Evolutionary conservation across 768 basidiomycete genomes (phyloP).

Genomic region (Floccularia luteovirens): DNA sequence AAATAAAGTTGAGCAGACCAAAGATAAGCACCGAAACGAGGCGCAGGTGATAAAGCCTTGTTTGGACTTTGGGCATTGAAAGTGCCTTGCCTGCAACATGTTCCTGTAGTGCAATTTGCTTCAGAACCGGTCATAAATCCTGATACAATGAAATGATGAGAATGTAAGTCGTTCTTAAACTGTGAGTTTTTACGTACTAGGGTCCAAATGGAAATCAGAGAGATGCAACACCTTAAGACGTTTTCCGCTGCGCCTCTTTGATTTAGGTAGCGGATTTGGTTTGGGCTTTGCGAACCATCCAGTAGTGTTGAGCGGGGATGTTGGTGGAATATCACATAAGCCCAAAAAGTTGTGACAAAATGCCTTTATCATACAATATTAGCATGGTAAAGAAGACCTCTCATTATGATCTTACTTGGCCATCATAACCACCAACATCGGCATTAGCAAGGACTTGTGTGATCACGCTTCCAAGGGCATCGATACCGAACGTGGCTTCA

Average conservation of each 20-base stretch:
- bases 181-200: constrained; percentile 32
- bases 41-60: constrained; percentile 45
- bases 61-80: constrained; percentile 45
- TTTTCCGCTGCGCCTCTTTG: constrained; percentile 53
- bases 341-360: constrained; percentile 53
- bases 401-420: constrained; percentile 40
- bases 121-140: constrained; percentile 66
- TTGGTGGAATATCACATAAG: constrained; percentile 48
- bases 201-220: constrained; percentile 75
- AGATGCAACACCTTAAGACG: constrained; percentile 67
- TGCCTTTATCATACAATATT: not conserved
- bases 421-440: constrained; percentile 66
- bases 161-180: not conserved
- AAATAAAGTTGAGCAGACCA: constrained; percentile 30
- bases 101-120: constrained; percentile 59
- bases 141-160: constrained; percentile 13
- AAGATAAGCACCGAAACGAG: constrained; percentile 56
- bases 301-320: constrained; percentile 53
- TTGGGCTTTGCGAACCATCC: constrained; percentile 75
- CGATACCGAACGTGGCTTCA: constrained; percentile 34
- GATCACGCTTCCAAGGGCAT: constrained; percentile 48
- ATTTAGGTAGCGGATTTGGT: constrained; percentile 52
- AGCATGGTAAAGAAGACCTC: not conserved
- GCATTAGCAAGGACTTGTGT: constrained; percentile 70
- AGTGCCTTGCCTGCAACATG: constrained; percentile 57